Evolutionary conservation across 2,329 filamentous ascomycete genomes (phyloP).

Genomic region (Colletotrichum tamarilloi): DNA sequence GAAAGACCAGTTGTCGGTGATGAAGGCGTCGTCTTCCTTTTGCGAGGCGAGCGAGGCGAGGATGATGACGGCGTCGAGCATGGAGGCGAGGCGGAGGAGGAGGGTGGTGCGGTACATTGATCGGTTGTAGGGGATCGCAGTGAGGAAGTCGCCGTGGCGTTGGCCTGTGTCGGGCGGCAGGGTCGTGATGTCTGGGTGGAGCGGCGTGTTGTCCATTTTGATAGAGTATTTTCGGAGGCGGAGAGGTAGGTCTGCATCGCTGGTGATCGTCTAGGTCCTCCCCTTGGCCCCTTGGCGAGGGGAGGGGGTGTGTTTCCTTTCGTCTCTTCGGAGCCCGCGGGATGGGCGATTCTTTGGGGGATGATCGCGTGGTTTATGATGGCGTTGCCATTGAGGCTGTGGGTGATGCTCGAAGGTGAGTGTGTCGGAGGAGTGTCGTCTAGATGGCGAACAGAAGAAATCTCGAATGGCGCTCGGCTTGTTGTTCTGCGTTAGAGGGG

Average conservation of each 20-base stretch:
- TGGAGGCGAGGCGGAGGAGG: constrained; percentile 23
- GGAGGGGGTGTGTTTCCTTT: neutral
- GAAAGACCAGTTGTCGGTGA: neutral
- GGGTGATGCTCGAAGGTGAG: neutral
- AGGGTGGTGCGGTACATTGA: constrained; percentile 29
- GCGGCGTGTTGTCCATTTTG: constrained; percentile 34
- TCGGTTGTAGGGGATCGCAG: constrained; percentile 34
- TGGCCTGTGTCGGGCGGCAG: constrained; percentile 3
- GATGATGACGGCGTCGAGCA: constrained; percentile 18
- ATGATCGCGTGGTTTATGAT: constrained; percentile 1
- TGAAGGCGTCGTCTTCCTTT: neutral
- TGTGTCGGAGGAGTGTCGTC: neutral
- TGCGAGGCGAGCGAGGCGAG: constrained; percentile 13
- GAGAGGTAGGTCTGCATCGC: constrained; percentile 10
- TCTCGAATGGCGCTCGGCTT: neutral
- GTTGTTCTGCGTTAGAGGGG: neutral
- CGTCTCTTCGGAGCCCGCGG: neutral
- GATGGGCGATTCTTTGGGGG: neutral
- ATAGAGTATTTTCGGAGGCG: neutral
- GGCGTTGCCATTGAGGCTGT: neutral
- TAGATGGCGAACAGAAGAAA: too few species aligned
- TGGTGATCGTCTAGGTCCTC: neutral
- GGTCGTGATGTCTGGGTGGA: constrained; percentile 28
- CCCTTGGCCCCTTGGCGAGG: neutral
- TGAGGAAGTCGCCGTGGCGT: constrained; percentile 34